Conservation (phyloP, 1,284 basidiomycete species). For the Trametes polyzona region DNA sequence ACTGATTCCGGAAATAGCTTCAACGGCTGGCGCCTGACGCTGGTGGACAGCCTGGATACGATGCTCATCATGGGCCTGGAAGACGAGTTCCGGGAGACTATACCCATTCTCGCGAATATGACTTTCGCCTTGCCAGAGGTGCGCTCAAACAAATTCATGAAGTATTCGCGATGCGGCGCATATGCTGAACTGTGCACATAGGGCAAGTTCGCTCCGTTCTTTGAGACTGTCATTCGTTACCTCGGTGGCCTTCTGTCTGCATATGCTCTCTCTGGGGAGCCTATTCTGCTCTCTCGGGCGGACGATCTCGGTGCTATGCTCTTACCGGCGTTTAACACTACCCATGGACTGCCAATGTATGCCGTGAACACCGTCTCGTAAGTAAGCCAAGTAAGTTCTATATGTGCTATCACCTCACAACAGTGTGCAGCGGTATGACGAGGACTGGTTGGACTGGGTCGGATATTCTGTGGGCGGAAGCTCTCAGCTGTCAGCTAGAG, state of each 20-base stretch:
- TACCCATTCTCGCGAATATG: conserved; percentile 62
- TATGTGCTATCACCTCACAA: neutral
- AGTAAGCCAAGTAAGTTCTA: conserved; percentile 12
- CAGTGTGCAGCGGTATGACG: conserved; percentile 25
- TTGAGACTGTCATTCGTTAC: conserved; percentile 79
- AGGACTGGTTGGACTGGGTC: conserved; percentile 26
- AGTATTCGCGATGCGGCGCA: neutral
- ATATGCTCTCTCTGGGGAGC: conserved; percentile 64
- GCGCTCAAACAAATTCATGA: too few species aligned
- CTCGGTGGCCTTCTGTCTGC: conserved; percentile 53
- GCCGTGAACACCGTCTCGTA: conserved; percentile 47
- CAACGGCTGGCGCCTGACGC: conserved; percentile 80
- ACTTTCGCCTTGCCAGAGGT: conserved; percentile 54
- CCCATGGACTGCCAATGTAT: conserved; percentile 50
- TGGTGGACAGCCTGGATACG: conserved; percentile 78
- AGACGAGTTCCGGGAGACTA: conserved; percentile 69
- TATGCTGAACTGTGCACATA: conserved; percentile 49
- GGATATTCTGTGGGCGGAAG: conserved; percentile 45
- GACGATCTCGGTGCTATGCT: conserved; percentile 53
- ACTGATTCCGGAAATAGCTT: conserved; percentile 42
- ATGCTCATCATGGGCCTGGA: conserved; percentile 72
- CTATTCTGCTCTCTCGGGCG: conserved; percentile 48
- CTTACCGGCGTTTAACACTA: conserved; percentile 53
- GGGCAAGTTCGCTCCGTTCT: conserved; percentile 69
- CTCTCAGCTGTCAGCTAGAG: conserved; percentile 61